Conservation (phyloP, 2,329 filamentous ascomycete species). For the Huntiella bhutanensis region DNA sequence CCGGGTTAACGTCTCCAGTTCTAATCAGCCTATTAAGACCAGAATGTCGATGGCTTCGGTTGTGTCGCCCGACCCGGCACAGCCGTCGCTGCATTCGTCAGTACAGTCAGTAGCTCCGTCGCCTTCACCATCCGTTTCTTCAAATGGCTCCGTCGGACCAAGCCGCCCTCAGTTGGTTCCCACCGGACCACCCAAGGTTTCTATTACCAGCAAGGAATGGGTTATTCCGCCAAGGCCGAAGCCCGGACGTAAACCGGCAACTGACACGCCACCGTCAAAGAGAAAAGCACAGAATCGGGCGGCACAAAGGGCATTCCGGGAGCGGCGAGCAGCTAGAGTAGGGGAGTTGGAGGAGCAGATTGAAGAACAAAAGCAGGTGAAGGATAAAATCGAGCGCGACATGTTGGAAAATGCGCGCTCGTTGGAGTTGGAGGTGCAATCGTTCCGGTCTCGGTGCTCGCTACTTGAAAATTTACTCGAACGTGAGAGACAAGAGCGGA, state of each 20-base stretch:
- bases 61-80: slow-evolving; percentile 21
- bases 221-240: slow-evolving; percentile 67
- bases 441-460: slow-evolving; percentile 42
- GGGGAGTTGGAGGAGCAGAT: slow-evolving; percentile 53
- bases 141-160: not conserved
- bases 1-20: slow-evolving; percentile 16
- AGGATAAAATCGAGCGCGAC: slow-evolving; percentile 38
- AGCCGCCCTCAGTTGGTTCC: slow-evolving; percentile 2
- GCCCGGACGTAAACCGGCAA: slow-evolving; percentile 83
- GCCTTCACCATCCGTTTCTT: not conserved
- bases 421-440: slow-evolving; percentile 48
- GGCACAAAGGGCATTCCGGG: slow-evolving; percentile 77
- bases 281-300: slow-evolving; percentile 87
- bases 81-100: slow-evolving; percentile 11
- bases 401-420: slow-evolving; percentile 35
- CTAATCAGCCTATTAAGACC: slow-evolving; percentile 12
- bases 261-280: slow-evolving; percentile 81
- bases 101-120: slow-evolving; percentile 1
- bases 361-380: slow-evolving; percentile 37
- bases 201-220: slow-evolving; percentile 70
- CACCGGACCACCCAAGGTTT: slow-evolving; percentile 28
- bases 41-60: slow-evolving; percentile 30
- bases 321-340: slow-evolving; percentile 68
- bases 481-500: slow-evolving; percentile 32
- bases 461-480: slow-evolving; percentile 45